phyloP scores from a whole-genome alignment of 768 basidiomycete species.

The Termitomyces sp. region DNA sequence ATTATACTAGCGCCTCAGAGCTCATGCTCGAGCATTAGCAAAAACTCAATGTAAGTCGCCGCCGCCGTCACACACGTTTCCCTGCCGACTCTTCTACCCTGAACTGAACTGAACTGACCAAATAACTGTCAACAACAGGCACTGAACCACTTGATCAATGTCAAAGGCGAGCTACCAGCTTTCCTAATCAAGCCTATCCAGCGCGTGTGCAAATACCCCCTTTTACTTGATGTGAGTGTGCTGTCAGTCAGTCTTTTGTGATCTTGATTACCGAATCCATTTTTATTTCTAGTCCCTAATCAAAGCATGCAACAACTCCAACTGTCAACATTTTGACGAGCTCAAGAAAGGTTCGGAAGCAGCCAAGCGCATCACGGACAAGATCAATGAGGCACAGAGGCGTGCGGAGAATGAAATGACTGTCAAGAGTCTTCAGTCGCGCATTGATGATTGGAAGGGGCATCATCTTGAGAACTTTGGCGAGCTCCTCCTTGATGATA shows the following conservation, averaged over 20 bases:
- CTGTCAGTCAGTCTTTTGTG: constrained; percentile 12
- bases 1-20: constrained; percentile 84
- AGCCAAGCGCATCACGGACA: constrained; percentile 89
- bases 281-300: constrained; percentile 56
- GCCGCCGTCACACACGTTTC: constrained; percentile 21
- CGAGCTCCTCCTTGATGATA: constrained; percentile 88
- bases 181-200: constrained; percentile 99
- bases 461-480: constrained; percentile 95
- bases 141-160: constrained; percentile 80
- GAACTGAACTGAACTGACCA: constrained; percentile 30
- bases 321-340: constrained; percentile 73
- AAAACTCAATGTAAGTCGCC: constrained; percentile 67
- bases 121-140: constrained; percentile 49
- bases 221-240: constrained; percentile 78
- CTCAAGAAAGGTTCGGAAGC: constrained; percentile 79
- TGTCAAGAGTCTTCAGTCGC: constrained; percentile 74
- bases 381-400: constrained; percentile 93
- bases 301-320: constrained; percentile 57
- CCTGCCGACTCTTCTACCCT: neutral
- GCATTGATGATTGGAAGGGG: constrained; percentile 99
- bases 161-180: constrained; percentile 87
- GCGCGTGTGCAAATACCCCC: constrained; percentile 96
- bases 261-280: constrained; percentile 3
- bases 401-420: constrained; percentile 89
- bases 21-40: constrained; percentile 84